These are phyloP conservation scores for Paradendryphiella salina DNA, from an alignment of 2,329 filamentous ascomycete genomes.

Conservation along the genomic window DNA sequence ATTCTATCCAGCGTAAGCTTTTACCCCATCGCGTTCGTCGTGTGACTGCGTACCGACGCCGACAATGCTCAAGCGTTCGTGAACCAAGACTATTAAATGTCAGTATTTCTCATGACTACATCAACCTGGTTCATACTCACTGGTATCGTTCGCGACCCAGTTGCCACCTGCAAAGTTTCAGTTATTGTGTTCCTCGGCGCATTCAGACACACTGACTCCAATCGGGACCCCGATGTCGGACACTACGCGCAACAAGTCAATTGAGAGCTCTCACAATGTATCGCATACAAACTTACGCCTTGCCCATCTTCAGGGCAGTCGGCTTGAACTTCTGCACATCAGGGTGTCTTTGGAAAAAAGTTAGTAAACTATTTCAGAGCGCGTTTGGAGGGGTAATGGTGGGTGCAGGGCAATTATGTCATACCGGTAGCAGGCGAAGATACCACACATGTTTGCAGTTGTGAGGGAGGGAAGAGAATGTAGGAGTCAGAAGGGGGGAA, in stretches of 20 bases:
- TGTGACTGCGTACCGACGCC: slow-evolving; percentile 74
- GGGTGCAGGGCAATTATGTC: slow-evolving; percentile 19
- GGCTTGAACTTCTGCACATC: slow-evolving; percentile 97
- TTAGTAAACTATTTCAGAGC: not conserved
- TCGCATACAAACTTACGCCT: slow-evolving; percentile 69
- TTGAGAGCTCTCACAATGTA: slow-evolving; percentile 12
- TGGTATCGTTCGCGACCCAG: slow-evolving; percentile 86
- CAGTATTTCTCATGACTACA: slow-evolving; percentile 18
- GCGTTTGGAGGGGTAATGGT: slow-evolving; percentile 29
- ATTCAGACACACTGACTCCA: slow-evolving; percentile 73
- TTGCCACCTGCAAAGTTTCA: slow-evolving; percentile 70
- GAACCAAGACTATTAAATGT: slow-evolving; percentile 69
- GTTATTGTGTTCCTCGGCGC: slow-evolving; percentile 34
- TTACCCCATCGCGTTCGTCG: slow-evolving; percentile 10
- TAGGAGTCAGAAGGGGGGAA: slow-evolving; percentile 5
- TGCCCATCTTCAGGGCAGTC: slow-evolving; percentile 87
- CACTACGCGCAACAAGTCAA: slow-evolving; percentile 58
- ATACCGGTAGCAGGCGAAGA: slow-evolving; percentile 91
- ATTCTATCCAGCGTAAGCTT: slow-evolving; percentile 62
- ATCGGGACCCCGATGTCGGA: slow-evolving; percentile 95
- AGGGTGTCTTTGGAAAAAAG: slow-evolving; percentile 64
- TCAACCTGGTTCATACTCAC: slow-evolving; percentile 53
- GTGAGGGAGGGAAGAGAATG: slow-evolving; percentile 11
- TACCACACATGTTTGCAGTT: slow-evolving; percentile 79
- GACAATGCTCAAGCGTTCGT: slow-evolving; percentile 97